phyloP scores from a whole-genome alignment of 768 basidiomycete species.

The Cystofilobasidium capitatum region DNA sequence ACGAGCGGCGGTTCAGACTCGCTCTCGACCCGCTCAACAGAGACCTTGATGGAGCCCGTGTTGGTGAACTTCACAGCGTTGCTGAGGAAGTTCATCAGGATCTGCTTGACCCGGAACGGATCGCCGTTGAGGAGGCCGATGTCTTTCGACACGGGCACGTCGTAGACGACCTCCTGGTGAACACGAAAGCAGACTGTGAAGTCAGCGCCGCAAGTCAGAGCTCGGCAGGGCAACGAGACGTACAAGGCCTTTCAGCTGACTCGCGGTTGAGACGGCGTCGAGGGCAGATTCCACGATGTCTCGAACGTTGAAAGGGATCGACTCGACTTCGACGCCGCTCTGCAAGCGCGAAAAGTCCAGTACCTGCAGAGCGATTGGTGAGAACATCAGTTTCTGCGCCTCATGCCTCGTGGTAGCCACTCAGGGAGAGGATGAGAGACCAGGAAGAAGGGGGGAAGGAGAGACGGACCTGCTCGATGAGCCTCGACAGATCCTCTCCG shows the following conservation, averaged over 20 bases:
- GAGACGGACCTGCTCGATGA: slow-evolving; percentile 16
- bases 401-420: no score
- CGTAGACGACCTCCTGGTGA: slow-evolving; percentile 1
- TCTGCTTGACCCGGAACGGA: slow-evolving; percentile 16
- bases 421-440: no score
- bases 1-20: not conserved
- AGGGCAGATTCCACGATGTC: not conserved
- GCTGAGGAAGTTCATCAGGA: not conserved
- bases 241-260: slow-evolving; percentile 10
- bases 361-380: no score
- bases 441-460: no score
- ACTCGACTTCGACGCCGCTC: not conserved
- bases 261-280: not conserved
- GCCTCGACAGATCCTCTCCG: slow-evolving; percentile 6
- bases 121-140: not conserved
- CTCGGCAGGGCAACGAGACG: no score
- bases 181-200: no score
- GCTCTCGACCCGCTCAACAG: not conserved
- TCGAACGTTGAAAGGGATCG: not conserved
- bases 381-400: no score
- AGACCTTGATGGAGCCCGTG: not conserved
- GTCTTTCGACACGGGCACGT: not conserved
- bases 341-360: not conserved
- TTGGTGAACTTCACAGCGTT: slow-evolving; percentile 18
- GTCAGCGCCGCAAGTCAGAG: no score